These are phyloP conservation scores for Penicillium daleae DNA, from an alignment of 495 filamentous ascomycete genomes.

Conservation along the genomic window DNA sequence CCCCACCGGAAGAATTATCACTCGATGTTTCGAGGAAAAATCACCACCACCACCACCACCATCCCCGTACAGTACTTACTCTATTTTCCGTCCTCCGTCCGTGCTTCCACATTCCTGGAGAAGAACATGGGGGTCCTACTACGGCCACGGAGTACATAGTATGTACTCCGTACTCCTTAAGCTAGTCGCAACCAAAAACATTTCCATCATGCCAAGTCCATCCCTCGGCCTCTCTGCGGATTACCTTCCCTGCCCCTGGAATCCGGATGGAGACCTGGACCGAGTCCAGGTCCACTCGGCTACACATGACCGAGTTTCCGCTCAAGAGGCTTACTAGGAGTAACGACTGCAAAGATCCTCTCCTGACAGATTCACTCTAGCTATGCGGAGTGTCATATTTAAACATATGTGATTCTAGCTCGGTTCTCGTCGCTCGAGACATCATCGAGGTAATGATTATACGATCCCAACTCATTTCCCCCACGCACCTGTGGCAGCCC, in stretches of 20 bases:
- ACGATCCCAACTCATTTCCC: not conserved
- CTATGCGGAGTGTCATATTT: not conserved
- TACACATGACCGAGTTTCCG: not conserved
- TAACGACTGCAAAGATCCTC: not conserved
- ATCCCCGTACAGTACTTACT: not conserved
- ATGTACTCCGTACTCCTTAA: no score
- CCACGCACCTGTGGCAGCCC: not conserved
- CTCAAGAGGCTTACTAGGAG: not conserved
- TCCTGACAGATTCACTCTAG: not conserved
- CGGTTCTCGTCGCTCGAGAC: not conserved
- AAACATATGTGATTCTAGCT: not conserved
- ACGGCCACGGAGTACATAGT: no score
- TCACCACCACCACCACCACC: not conserved
- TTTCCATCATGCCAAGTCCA: conserved; percentile 5
- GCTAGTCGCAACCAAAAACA: conserved; percentile 26
- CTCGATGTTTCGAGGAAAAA: conserved; percentile 1
- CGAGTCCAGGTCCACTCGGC: not conserved
- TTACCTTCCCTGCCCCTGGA: not conserved
- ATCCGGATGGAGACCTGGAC: not conserved
- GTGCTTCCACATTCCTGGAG: conserved; percentile 8
- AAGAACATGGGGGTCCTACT: conserved; percentile 6
- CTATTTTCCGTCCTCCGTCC: not conserved
- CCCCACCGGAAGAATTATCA: conserved; percentile 21
- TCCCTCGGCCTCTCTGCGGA: not conserved
- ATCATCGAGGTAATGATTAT: not conserved